phyloP scores from a whole-genome alignment of 1,139 yeast genomes.

The Candida frijolesensis region DNA sequence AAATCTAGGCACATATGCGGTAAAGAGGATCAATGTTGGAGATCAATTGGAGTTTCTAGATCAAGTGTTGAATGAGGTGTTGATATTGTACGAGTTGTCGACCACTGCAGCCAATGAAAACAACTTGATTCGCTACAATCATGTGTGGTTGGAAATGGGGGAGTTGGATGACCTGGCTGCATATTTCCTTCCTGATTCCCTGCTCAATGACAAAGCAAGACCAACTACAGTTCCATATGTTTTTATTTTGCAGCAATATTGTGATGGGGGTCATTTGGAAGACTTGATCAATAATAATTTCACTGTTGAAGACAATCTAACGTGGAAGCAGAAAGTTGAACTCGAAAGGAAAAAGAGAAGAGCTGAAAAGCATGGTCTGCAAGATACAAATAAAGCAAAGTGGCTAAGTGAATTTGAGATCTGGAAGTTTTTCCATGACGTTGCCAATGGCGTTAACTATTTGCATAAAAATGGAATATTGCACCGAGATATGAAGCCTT shows the following conservation, averaged over 20 bases:
- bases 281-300: constrained; percentile 52
- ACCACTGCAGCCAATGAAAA: constrained; percentile 44
- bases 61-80: constrained; percentile 76
- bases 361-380: constrained; percentile 10
- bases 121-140: constrained; percentile 81
- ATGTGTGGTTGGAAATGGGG: constrained; percentile 88
- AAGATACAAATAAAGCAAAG: constrained; percentile 6
- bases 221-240: constrained; percentile 66
- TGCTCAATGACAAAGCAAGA: constrained; percentile 1
- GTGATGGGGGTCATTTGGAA: constrained; percentile 86
- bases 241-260: constrained; percentile 80
- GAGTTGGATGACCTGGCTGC: constrained; percentile 49
- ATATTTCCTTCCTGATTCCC: constrained; percentile 23
- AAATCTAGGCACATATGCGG: constrained; percentile 76
- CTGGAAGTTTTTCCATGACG: constrained; percentile 66
- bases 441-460: constrained; percentile 68
- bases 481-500: constrained; percentile 87
- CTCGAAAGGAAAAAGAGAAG: constrained; percentile 27
- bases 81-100: constrained; percentile 55
- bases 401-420: constrained; percentile 46
- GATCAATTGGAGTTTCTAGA: constrained; percentile 67
- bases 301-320: constrained; percentile 22
- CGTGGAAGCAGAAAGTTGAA: constrained; percentile 32
- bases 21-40: constrained; percentile 84
- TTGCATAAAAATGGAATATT: constrained; percentile 74